A percentile compares a stretch with the other conserved stretches of the same genome.
Evolutionary conservation across 108 stramenopile genomes (phyloP).

Genomic region (Fistulifera solaris): DNA sequence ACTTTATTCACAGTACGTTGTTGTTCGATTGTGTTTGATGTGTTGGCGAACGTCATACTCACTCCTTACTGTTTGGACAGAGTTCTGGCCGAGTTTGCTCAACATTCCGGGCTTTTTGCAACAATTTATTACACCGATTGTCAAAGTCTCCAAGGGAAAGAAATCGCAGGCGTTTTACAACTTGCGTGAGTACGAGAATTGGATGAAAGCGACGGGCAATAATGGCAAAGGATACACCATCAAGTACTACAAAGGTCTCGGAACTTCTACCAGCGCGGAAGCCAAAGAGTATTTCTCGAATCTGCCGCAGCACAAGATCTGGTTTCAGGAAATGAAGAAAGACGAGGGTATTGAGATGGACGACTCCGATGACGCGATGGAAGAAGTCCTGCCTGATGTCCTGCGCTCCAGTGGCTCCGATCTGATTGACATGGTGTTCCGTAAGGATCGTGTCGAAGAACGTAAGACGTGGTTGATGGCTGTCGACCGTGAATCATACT

Average conservation of each 20-base stretch:
- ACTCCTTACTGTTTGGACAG: neutral
- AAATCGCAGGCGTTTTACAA: slow-evolving; percentile 82
- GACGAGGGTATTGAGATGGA: slow-evolving; percentile 34
- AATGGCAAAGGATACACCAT: slow-evolving; percentile 92
- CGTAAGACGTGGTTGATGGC: slow-evolving; percentile 90
- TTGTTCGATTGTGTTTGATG: neutral
- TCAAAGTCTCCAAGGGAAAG: slow-evolving; percentile 91
- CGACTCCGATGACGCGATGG: slow-evolving; percentile 18
- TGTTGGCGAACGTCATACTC: neutral
- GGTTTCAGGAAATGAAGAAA: slow-evolving; percentile 42
- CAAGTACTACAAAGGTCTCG: slow-evolving; percentile 99
- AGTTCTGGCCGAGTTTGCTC: slow-evolving; percentile 94
- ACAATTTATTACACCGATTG: slow-evolving; percentile 99
- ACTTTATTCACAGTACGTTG: slow-evolving; percentile 82
- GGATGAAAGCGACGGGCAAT: slow-evolving; percentile 80
- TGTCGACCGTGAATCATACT: slow-evolving; percentile 65
- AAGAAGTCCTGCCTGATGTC: slow-evolving; percentile 13
- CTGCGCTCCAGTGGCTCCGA: slow-evolving; percentile 49
- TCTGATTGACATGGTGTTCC: slow-evolving; percentile 97
- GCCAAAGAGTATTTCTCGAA: slow-evolving; percentile 86
- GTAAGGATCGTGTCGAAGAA: slow-evolving; percentile 88
- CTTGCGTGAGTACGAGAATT: slow-evolving; percentile 91
- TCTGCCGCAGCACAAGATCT: slow-evolving; percentile 62
- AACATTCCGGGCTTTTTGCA: slow-evolving; percentile 92
- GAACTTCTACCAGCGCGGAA: slow-evolving; percentile 51